phyloP scores from a whole-genome alignment of 192 early-diverging fungal species.

The Podila verticillata region DNA sequence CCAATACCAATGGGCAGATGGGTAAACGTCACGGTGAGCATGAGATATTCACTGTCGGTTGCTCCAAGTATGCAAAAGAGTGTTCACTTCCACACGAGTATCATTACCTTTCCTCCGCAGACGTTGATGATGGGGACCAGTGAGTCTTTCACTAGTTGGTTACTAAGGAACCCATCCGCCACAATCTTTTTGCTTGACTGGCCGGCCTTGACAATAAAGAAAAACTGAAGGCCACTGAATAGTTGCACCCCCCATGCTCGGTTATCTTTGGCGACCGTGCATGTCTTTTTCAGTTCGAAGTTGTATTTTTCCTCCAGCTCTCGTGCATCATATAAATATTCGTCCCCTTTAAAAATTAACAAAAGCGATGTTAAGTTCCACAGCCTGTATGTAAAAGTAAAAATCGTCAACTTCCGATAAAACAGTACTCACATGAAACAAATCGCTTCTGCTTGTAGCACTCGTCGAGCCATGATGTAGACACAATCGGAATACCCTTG shows the following conservation, averaged over 20 bases:
- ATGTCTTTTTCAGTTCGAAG: constrained; percentile 3
- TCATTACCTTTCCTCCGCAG: constrained; percentile 26
- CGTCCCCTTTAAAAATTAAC: constrained; percentile 2
- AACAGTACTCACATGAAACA: constrained; percentile 10
- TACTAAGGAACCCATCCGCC: not conserved
- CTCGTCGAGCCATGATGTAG: constrained; percentile 13
- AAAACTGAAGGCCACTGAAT: constrained; percentile 8
- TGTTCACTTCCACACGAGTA: too few relatives aligned
- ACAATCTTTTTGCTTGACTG: constrained; percentile 1
- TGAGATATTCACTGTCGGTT: too few relatives aligned
- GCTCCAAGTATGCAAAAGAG: too few relatives aligned
- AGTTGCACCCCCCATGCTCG: not conserved
- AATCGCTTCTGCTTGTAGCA: not conserved
- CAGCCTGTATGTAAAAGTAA: not conserved
- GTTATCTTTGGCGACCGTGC: not conserved
- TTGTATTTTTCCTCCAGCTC: constrained; percentile 3
- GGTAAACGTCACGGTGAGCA: too few relatives aligned
- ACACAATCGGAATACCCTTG: constrained; percentile 19
- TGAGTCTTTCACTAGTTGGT: not conserved
- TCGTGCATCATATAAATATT: not conserved
- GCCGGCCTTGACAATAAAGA: constrained; percentile 1
- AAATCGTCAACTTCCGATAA: not conserved
- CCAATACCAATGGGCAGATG: too few relatives aligned
- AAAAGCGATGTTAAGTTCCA: not conserved
- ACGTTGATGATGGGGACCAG: constrained; percentile 6